A percentile compares a stretch with the other conserved stretches of the same genome.
phyloP scores from a whole-genome alignment of 306 rosid genomes.

The Luffa aegyptiaca region DNA sequence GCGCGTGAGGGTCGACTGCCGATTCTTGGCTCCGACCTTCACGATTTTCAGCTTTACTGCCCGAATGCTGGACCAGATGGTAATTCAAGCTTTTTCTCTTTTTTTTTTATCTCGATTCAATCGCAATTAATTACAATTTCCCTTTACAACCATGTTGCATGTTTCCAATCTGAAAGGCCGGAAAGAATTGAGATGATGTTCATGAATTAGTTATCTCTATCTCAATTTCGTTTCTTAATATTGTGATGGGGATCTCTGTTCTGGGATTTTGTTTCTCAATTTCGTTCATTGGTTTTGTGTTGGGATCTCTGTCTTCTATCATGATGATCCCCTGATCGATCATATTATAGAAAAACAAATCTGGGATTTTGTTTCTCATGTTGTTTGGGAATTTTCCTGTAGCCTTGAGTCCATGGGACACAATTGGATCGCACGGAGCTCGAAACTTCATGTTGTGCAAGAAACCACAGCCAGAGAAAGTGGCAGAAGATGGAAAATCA shows the following conservation, averaged over 20 bases:
- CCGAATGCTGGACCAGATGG: constrained; percentile 64
- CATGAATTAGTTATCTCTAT: not conserved
- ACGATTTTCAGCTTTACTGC: constrained; percentile 56
- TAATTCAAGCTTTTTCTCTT: constrained; percentile 9
- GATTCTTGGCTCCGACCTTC: constrained; percentile 43
- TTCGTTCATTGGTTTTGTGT: not conserved
- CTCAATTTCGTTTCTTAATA: not conserved
- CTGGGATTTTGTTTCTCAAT: not conserved
- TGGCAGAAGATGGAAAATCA: constrained; percentile 10
- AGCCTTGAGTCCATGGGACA: constrained; percentile 73
- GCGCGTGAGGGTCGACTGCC: constrained; percentile 98
- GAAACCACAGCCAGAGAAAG: constrained; percentile 47
- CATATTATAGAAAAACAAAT: not conserved
- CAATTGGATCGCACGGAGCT: constrained; percentile 72
- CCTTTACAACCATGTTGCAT: not conserved
- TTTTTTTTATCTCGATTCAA: not conserved
- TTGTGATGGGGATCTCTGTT: not conserved
- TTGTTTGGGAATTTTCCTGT: constrained; percentile 15
- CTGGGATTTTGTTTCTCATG: not conserved
- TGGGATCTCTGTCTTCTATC: not conserved
- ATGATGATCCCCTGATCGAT: not conserved
- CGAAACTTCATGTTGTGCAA: constrained; percentile 80
- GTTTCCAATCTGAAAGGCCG: not conserved
- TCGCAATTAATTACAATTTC: not conserved
- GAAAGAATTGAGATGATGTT: not conserved